Evolutionary conservation across 257 asterid genomes (phyloP).

Genomic region (Capsicum rhomboideum): DNA sequence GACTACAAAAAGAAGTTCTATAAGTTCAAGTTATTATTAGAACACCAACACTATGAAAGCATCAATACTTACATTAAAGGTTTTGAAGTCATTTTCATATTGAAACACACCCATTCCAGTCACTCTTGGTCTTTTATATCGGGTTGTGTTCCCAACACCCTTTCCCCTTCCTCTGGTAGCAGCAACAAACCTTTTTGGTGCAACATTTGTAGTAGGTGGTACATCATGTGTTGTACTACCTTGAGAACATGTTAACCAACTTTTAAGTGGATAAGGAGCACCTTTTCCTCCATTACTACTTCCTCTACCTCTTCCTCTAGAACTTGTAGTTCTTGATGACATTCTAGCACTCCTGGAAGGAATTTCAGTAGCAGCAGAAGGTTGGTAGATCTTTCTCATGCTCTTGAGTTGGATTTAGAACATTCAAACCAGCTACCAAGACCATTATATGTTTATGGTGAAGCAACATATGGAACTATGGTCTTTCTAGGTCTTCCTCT

Average conservation of each 20-base stretch:
- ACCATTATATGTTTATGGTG: too few relatives aligned
- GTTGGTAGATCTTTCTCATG: background rate
- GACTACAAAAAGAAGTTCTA: background rate
- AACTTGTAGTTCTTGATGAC: background rate
- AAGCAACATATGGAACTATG: too few relatives aligned
- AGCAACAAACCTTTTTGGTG: too few relatives aligned
- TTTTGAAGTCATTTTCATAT: background rate
- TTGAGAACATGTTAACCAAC: background rate
- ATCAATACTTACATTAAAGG: background rate
- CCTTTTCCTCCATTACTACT: background rate
- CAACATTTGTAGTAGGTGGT: too few relatives aligned
- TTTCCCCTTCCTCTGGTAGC: background rate
- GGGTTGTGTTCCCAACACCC: background rate
- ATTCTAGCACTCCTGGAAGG: background rate
- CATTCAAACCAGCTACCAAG: background rate
- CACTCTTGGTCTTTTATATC: too few relatives aligned
- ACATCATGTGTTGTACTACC: too few relatives aligned
- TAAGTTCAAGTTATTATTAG: too few relatives aligned
- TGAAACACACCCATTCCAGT: too few relatives aligned
- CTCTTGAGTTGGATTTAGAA: background rate
- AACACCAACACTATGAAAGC: too few relatives aligned
- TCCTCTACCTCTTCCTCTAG: background rate
- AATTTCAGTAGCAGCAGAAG: background rate
- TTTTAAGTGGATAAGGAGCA: background rate
- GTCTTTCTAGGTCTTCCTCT: too few relatives aligned